Conservation (phyloP, 192 early-diverging fungal species). For the Piromyces finnis region DNA sequence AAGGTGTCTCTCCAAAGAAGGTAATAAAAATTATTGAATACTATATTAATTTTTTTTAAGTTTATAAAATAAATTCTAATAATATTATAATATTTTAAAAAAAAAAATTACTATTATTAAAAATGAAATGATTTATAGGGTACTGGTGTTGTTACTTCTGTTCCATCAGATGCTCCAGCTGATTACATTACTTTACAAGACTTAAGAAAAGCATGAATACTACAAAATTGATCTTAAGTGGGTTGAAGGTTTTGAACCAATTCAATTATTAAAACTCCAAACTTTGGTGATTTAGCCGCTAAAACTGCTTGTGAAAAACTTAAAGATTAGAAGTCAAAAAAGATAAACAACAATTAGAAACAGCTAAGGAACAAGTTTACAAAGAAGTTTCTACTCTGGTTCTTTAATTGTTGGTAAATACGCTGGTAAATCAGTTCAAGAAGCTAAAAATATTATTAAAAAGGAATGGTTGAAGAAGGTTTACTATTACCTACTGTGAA, state of each 20-base stretch:
- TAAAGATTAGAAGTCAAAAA: slow-evolving; percentile 96
- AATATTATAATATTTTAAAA: too few relatives aligned
- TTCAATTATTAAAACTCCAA: slow-evolving; percentile 72
- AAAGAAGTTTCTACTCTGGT: slow-evolving; percentile 95
- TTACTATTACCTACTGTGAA: slow-evolving; percentile 77
- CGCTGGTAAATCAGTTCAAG: slow-evolving; percentile 64
- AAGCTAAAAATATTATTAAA: slow-evolving; percentile 73
- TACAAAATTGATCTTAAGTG: slow-evolving; percentile 79
- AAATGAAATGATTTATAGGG: slow-evolving; percentile 21
- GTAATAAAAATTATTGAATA: not conserved
- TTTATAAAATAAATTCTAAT: too few relatives aligned
- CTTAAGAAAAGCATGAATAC: slow-evolving; percentile 79
- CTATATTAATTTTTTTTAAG: too few relatives aligned
- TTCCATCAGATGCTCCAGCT: slow-evolving; percentile 96
- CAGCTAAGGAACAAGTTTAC: slow-evolving; percentile 87
- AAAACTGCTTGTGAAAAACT: slow-evolving; percentile 64
- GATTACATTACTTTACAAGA: slow-evolving; percentile 85
- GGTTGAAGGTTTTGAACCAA: slow-evolving; percentile 64
- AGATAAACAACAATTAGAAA: slow-evolving; percentile 76
- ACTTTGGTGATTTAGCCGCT: slow-evolving; percentile 72
- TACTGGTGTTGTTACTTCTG: slow-evolving; percentile 96
- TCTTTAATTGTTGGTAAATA: slow-evolving; percentile 67
- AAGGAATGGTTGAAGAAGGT: slow-evolving; percentile 48
- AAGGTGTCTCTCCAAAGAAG: slow-evolving; percentile 81
- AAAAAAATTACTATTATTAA: too few relatives aligned